A percentile compares a stretch with the other conserved stretches of the same genome.
phyloP scores from a whole-genome alignment of 805 yeast genomes.

The Clavispora carvajalis region DNA sequence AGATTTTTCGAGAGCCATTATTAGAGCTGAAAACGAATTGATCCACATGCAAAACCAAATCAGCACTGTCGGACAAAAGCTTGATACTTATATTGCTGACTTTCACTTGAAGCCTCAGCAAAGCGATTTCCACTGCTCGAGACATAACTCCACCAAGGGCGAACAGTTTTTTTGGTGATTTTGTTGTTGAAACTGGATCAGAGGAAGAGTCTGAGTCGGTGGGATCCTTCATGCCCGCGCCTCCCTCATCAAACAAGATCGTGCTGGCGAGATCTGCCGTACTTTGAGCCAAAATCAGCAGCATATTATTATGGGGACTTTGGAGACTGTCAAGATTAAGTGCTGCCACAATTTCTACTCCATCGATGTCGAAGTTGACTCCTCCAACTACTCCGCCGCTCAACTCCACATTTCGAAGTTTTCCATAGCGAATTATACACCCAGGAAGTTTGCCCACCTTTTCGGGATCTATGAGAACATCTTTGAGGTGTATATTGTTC shows the following conservation, averaged over 20 bases:
- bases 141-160: constrained; percentile 54
- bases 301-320: constrained; percentile 26
- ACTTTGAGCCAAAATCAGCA: constrained; percentile 61
- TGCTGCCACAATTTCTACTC: constrained; percentile 42
- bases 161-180: constrained; percentile 24
- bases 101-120: constrained; percentile 53
- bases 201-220: background rate
- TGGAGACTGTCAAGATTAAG: constrained; percentile 27
- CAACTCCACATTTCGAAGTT: constrained; percentile 48
- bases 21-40: constrained; percentile 31
- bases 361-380: constrained; percentile 53
- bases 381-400: constrained; percentile 68
- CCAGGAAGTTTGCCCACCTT: constrained; percentile 63
- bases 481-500: constrained; percentile 45
- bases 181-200: constrained; percentile 6
- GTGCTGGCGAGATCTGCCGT: constrained; percentile 70
- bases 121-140: constrained; percentile 61
- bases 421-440: constrained; percentile 56
- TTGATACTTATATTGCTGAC: constrained; percentile 43
- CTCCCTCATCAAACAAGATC: constrained; percentile 30
- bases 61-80: constrained; percentile 42
- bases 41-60: constrained; percentile 30
- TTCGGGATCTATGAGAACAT: constrained; percentile 69
- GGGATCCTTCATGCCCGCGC: background rate
- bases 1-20: constrained; percentile 43